phyloP scores from a whole-genome alignment of 192 early-diverging fungal genomes.

The Entomortierella lignicola region DNA sequence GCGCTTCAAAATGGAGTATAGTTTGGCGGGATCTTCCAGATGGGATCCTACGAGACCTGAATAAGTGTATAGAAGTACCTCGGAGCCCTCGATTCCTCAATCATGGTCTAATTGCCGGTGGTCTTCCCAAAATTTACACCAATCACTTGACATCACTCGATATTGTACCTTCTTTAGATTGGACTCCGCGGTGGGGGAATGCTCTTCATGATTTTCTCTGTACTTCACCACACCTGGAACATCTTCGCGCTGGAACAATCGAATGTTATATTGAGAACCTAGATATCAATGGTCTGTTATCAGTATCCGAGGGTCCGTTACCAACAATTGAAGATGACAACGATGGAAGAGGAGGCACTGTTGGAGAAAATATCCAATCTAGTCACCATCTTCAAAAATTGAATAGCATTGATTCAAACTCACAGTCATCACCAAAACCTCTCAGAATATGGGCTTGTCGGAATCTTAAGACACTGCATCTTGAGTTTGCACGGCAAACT shows the following conservation, averaged over 20 bases:
- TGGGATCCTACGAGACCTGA: constrained; percentile 15
- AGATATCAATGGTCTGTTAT: constrained; percentile 9
- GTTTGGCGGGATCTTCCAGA: constrained; percentile 17
- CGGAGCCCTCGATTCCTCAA: background rate
- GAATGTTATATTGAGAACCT: constrained; percentile 25
- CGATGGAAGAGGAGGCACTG: background rate
- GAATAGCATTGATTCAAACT: background rate
- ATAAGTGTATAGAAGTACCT: constrained; percentile 5
- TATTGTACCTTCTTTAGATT: constrained; percentile 12
- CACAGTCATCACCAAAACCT: background rate
- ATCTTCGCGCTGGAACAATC: constrained; percentile 13
- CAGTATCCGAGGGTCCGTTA: background rate
- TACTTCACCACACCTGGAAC: constrained; percentile 5
- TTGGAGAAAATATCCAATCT: background rate
- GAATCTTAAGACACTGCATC: constrained; percentile 24
- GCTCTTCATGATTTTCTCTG: constrained; percentile 16
- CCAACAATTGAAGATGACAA: background rate
- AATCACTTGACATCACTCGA: constrained; percentile 29
- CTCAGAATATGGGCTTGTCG: constrained; percentile 25
- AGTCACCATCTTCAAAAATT: background rate
- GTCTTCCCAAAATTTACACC: background rate
- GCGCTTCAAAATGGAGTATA: constrained; percentile 4
- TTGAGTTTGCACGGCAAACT: constrained; percentile 6
- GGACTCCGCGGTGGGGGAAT: constrained; percentile 25
- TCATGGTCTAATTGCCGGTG: background rate